phyloP scores from a whole-genome alignment of 2,329 filamentous ascomycete genomes.

The Calonectria ilicicola region DNA sequence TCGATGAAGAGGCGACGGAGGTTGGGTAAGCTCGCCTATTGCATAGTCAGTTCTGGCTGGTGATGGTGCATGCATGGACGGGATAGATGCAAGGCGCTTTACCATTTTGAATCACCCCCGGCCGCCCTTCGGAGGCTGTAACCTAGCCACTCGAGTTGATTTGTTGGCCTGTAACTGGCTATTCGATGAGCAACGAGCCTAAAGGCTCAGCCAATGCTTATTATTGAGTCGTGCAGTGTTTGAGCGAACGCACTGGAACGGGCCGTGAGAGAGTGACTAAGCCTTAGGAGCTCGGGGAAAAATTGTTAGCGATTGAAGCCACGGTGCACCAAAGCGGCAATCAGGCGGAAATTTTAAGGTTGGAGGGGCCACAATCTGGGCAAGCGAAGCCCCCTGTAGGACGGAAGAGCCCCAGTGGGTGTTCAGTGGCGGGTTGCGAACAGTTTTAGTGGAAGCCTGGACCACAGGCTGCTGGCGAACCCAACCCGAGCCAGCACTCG shows the following conservation, averaged over 20 bases:
- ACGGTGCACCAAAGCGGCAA: constrained; percentile 38
- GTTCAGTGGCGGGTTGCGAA: constrained; percentile 5
- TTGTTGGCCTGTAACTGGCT: background rate
- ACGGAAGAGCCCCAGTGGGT: background rate
- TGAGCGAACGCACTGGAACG: constrained; percentile 1
- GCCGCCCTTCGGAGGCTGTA: background rate
- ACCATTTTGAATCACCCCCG: constrained; percentile 31
- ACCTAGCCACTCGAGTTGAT: background rate
- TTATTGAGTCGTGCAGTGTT: constrained; percentile 1
- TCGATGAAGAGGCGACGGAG: constrained; percentile 97
- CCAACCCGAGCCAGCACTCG: constrained; percentile 28
- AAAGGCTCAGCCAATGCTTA: constrained; percentile 21
- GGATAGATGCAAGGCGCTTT: background rate
- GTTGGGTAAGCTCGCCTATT: constrained; percentile 85
- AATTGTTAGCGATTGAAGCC: constrained; percentile 42
- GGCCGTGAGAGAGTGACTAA: constrained; percentile 37
- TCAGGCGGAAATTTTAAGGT: constrained; percentile 40
- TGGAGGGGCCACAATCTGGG: constrained; percentile 31
- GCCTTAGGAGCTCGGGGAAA: constrained; percentile 27
- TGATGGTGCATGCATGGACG: constrained; percentile 1
- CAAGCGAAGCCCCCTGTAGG: constrained; percentile 21
- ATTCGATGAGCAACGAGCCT: background rate
- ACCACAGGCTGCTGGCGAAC: constrained; percentile 4
- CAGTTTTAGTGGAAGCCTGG: constrained; percentile 26
- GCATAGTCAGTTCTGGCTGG: constrained; percentile 22